Evolutionary conservation across 2,329 filamentous ascomycete genomes (phyloP).

Genomic region (Cadophora luteo-olivacea): DNA sequence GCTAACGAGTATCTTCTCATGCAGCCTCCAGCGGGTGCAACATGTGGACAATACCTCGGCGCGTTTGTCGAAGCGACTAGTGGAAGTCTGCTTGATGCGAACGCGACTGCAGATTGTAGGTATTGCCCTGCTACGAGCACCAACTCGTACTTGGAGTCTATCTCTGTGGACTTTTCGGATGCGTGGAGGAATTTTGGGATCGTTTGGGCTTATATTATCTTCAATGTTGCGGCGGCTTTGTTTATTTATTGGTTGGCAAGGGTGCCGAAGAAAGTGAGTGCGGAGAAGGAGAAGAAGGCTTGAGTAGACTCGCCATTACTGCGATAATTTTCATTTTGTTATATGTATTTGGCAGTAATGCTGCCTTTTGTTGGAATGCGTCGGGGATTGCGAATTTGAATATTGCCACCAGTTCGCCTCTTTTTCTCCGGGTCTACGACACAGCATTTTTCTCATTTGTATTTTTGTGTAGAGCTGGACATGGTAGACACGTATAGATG

Average conservation of each 20-base stretch:
- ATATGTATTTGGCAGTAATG: neutral
- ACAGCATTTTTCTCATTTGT: no score
- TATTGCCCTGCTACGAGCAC: constrained; percentile 60
- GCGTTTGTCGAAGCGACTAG: constrained; percentile 50
- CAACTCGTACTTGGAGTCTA: constrained; percentile 55
- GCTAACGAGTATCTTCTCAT: constrained; percentile 71
- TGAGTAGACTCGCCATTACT: neutral
- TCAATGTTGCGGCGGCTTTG: constrained; percentile 59
- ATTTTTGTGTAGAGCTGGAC: no score
- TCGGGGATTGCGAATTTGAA: neutral
- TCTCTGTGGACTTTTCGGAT: constrained; percentile 60
- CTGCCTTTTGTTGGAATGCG: neutral
- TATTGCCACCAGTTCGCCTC: no score
- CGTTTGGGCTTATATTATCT: constrained; percentile 61
- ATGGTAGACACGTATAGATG: neutral
- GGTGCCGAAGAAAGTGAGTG: constrained; percentile 48
- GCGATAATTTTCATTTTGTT: neutral
- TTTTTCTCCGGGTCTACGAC: no score
- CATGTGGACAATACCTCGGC: constrained; percentile 64
- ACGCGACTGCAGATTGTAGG: constrained; percentile 56
- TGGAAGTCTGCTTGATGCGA: constrained; percentile 57
- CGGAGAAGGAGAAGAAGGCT: constrained; percentile 19
- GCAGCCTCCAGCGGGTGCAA: constrained; percentile 61
- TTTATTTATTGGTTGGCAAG: constrained; percentile 58
- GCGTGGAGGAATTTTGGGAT: constrained; percentile 73